Conservation (phyloP, 2,329 filamentous ascomycete species). For the Paecilomyces dactylethromorphus region DNA sequence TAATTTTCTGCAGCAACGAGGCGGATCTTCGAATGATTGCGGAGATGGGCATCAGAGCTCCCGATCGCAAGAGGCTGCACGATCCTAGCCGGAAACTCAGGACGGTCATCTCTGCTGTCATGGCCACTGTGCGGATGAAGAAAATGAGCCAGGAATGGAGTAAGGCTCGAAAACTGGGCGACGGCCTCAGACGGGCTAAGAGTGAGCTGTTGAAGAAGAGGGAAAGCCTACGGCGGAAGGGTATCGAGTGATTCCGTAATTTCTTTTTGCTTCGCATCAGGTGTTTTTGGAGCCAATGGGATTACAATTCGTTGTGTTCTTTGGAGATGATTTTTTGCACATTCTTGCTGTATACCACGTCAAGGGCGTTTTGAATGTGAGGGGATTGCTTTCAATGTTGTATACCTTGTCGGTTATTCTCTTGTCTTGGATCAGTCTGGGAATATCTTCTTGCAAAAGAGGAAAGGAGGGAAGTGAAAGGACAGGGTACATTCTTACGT, state of each 20-base stretch:
- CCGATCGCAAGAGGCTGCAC: constrained; percentile 21
- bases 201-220: constrained; percentile 32
- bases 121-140: constrained; percentile 41
- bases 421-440: background rate
- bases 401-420: background rate
- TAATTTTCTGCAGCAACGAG: constrained; percentile 66
- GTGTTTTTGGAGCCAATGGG: background rate
- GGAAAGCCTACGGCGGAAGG: constrained; percentile 16
- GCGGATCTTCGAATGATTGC: constrained; percentile 80
- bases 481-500: background rate
- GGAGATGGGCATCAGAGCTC: constrained; percentile 64
- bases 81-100: constrained; percentile 36
- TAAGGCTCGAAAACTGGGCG: constrained; percentile 35
- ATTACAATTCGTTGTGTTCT: background rate
- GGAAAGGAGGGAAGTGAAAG: background rate
- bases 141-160: constrained; percentile 40
- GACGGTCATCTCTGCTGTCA: constrained; percentile 35
- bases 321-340: background rate
- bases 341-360: background rate
- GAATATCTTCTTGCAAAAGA: background rate
- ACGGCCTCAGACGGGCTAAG: constrained; percentile 38
- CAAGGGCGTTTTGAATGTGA: background rate
- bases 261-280: background rate
- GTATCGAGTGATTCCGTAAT: constrained; percentile 4
- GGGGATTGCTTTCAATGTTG: background rate